These are phyloP conservation scores for Dinochytrium kinnereticum DNA, from an alignment of 371 early-diverging fungal genomes.

Conservation along the genomic window DNA sequence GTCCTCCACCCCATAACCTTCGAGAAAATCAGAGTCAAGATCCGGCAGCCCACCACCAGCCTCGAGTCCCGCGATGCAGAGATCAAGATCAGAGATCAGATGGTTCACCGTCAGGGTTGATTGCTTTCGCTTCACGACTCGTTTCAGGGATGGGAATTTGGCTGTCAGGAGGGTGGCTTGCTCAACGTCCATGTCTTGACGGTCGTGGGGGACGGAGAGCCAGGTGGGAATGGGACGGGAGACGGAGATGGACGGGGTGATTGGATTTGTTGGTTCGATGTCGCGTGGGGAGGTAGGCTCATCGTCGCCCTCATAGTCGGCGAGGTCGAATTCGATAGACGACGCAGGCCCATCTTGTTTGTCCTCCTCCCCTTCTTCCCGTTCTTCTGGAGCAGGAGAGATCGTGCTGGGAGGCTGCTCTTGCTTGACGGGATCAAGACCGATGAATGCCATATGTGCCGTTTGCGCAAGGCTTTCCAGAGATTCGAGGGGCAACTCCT, in stretches of 20 bases:
- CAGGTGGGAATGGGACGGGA: neutral
- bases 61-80: conserved; percentile 5
- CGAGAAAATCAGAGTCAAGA: conserved; percentile 6
- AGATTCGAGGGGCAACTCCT: neutral
- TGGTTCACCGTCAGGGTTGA: conserved; percentile 12
- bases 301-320: conserved; percentile 9
- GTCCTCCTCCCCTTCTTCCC: neutral
- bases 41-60: neutral
- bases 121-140: neutral
- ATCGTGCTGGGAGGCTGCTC: too few species aligned
- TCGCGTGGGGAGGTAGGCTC: neutral
- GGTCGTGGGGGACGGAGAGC: neutral
- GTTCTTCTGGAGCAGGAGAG: neutral
- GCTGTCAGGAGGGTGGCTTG: conserved; percentile 1
- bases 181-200: neutral
- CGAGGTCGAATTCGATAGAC: neutral
- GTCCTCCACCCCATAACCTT: neutral
- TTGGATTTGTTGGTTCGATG: neutral
- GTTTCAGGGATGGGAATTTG: conserved; percentile 4
- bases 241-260: neutral
- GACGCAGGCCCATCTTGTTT: neutral
- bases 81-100: conserved; percentile 14
- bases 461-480: conserved; percentile 4
- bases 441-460: neutral
- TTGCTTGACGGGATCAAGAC: neutral